Base-by-base conservation (phyloP, 1,284 basidiomycete genomes). In the Cryptococcus sp. region DNA sequence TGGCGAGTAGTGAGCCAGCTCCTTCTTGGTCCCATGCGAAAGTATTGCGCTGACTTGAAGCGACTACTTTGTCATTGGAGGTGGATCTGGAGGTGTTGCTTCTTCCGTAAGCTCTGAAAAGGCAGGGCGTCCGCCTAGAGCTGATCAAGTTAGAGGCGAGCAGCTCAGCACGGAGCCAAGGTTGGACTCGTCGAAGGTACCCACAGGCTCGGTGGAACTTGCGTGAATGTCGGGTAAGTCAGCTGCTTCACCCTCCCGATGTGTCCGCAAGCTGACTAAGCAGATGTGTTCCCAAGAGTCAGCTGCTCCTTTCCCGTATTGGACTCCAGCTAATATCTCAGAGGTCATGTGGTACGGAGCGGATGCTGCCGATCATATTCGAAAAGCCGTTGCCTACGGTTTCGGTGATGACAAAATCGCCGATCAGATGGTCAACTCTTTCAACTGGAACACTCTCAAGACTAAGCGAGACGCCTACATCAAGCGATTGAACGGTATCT, bases 291-390 rank as follows among this genome's bases (percentile, higher is more conserved):
- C 88, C 89, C 25, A 91, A 91, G 77, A 92, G 91, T 80, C 84
- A 82, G 52, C 37, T 67, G 34, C 31, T 19, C 42, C n/a, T 23
- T 45, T 41, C 24, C 7, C 22, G 9, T 36, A 10, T 34, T 34
- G n/a, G 16, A 14, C 18, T 31, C 24, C 18, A 41, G 24, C 36
- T 36, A 18, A 32, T 43, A 39, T 39, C 54, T 39, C 39, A 63
- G 76, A 97, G 88, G 85, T 99, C 57, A 98, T 98, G 96, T 98
- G 96, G 96, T 89, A 98, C 70, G 92, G 94, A 31, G 91, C 96
- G 49, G 94, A 98, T 75, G 78, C 92, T 49, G 83, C 86, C 39
- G 92, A 94, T 66, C 87, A 87, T 66, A 78, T 96, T 44, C 81
- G 82, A 45, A 83, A 88, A 55, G 78, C 79, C 54, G 82, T 84